These are phyloP conservation scores for Balamuthia mandrillaris DNA, from an alignment of 208 protist species.

Conservation along the genomic window DNA sequence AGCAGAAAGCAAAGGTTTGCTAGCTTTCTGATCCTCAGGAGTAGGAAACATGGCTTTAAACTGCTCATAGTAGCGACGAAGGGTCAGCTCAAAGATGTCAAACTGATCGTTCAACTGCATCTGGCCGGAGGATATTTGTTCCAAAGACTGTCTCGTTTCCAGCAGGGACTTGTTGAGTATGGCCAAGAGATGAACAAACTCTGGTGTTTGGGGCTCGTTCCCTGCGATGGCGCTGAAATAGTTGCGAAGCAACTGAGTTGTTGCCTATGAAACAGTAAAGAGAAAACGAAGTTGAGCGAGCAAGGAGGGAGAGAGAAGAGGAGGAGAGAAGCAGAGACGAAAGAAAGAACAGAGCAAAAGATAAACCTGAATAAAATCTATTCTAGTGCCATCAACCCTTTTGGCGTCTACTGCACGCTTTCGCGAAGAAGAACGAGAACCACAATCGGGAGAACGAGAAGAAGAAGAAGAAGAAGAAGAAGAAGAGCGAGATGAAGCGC, in stretches of 20 bases:
- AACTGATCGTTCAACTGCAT: slow-evolving; percentile 4
- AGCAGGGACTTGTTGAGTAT: slow-evolving; percentile 5
- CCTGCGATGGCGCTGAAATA: too few relatives aligned
- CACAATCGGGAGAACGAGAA: background rate
- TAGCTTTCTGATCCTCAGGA: too few relatives aligned
- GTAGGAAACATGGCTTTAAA: background rate
- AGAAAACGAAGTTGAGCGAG: too few relatives aligned
- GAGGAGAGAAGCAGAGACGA: background rate
- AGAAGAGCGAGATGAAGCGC: background rate
- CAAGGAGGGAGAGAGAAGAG: too few relatives aligned
- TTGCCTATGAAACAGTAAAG: too few relatives aligned
- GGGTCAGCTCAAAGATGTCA: slow-evolving; percentile 15
- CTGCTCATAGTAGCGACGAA: slow-evolving; percentile 19
- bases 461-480: background rate
- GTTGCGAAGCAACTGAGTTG: too few relatives aligned
- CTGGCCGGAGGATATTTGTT: background rate
- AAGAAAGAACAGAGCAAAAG: too few relatives aligned
- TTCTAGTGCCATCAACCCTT: too few relatives aligned
- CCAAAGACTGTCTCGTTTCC: background rate
- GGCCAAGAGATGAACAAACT: too few relatives aligned
- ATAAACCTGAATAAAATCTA: too few relatives aligned
- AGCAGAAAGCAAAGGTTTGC: background rate
- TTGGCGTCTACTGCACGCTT: background rate
- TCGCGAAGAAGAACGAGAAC: background rate
- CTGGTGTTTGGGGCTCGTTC: too few relatives aligned